phyloP scores from a whole-genome alignment of 768 basidiomycete species.

The Kwoniella heveanensis region DNA sequence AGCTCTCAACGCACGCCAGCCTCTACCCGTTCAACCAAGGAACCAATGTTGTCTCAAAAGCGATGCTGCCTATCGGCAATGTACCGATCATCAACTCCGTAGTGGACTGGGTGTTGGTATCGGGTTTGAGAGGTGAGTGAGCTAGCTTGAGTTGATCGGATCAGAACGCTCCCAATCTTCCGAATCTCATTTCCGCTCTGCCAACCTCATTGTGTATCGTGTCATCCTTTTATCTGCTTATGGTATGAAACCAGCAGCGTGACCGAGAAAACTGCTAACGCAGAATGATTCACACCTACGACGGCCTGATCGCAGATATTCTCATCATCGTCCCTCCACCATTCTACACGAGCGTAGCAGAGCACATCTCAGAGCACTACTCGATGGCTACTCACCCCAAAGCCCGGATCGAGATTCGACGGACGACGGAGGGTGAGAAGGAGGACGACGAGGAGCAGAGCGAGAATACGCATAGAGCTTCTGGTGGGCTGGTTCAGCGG shows the following conservation, averaged over 20 bases:
- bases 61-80: slow-evolving; percentile 83
- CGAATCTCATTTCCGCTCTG: slow-evolving; percentile 6
- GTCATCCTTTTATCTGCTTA: no score
- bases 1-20: slow-evolving; percentile 29
- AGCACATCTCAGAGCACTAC: slow-evolving; percentile 79
- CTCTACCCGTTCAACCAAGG: slow-evolving; percentile 63
- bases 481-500: slow-evolving; percentile 2
- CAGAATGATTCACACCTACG: no score
- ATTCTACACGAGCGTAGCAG: slow-evolving; percentile 66
- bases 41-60: slow-evolving; percentile 68
- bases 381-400: slow-evolving; percentile 65
- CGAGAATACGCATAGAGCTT: slow-evolving; percentile 13
- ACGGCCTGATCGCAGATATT: slow-evolving; percentile 66
- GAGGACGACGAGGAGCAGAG: slow-evolving; percentile 36
- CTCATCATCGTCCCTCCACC: slow-evolving; percentile 74
- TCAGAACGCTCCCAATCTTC: no score
- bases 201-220: no score
- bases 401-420: slow-evolving; percentile 74
- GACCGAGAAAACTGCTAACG: no score
- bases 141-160: no score
- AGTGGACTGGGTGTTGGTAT: slow-evolving; percentile 81
- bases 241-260: no score
- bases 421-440: slow-evolving; percentile 59
- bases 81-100: slow-evolving; percentile 82
- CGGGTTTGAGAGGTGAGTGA: slow-evolving; percentile 74